Conservation (phyloP, 768 basidiomycete genomes). For the Punctularia strigosozonata region DNA sequence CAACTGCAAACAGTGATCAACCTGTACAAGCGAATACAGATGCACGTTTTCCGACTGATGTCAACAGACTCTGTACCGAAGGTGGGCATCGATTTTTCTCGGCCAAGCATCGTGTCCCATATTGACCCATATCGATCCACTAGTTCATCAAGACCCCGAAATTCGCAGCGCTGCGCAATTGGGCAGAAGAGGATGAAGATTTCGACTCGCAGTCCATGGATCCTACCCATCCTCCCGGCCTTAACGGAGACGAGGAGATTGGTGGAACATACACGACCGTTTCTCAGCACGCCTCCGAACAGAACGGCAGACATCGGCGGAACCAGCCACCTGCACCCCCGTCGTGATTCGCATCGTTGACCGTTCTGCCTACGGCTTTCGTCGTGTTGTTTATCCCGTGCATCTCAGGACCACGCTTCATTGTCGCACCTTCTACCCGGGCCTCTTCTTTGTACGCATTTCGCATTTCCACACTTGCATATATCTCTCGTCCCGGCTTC, state of each 20-base stretch:
- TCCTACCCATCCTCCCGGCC: constrained; percentile 47
- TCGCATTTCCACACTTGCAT: no score
- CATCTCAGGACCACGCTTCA: no score
- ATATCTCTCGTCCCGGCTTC: no score
- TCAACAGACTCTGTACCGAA: constrained; percentile 99
- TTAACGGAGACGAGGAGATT: constrained; percentile 51
- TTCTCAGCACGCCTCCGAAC: constrained; percentile 55
- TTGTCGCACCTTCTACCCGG: no score
- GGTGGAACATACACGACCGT: constrained; percentile 83
- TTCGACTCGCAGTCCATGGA: constrained; percentile 41
- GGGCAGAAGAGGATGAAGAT: constrained; percentile 63
- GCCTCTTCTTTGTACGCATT: no score
- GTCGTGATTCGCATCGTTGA: background rate
- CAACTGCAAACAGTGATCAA: constrained; percentile 90
- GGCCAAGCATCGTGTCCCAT: background rate
- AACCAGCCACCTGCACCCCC: background rate
- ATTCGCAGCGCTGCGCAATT: constrained; percentile 69
- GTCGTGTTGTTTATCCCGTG: no score
- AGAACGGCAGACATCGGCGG: background rate
- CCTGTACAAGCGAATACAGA: constrained; percentile 93
- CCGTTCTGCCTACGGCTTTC: no score
- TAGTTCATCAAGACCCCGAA: constrained; percentile 84
- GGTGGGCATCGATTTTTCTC: constrained; percentile 29
- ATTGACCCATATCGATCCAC: constrained; percentile 7
- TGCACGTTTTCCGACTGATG: constrained; percentile 94